Conservation (phyloP, 2,329 filamentous ascomycete genomes). For the Verticillium klebahnii region DNA sequence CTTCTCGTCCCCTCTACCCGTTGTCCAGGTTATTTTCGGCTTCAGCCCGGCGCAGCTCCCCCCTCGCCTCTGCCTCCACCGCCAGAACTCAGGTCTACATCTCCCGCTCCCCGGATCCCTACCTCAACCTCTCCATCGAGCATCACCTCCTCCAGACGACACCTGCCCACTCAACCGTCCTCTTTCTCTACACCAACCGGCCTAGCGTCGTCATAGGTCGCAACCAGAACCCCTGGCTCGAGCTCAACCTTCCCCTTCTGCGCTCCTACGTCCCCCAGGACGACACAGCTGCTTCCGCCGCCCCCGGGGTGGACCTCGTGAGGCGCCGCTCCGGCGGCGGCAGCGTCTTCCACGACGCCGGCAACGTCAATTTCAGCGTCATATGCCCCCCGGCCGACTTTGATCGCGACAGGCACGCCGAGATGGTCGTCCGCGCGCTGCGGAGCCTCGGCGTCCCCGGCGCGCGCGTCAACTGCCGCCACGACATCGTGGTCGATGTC, state of each 20-base stretch:
- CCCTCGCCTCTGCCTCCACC: slow-evolving; percentile 29
- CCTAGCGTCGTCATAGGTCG: slow-evolving; percentile 88
- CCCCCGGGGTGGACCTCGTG: slow-evolving; percentile 52
- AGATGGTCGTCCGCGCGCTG: slow-evolving; percentile 89
- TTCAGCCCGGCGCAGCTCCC: slow-evolving; percentile 1
- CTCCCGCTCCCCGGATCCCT: slow-evolving; percentile 68
- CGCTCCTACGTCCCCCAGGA: slow-evolving; percentile 1
- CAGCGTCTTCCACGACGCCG: slow-evolving; percentile 87
- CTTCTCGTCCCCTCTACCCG: background rate
- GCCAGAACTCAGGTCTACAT: slow-evolving; percentile 63
- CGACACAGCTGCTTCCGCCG: slow-evolving; percentile 8
- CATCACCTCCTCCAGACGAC: slow-evolving; percentile 79
- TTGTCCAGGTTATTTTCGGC: background rate
- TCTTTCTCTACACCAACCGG: slow-evolving; percentile 84
- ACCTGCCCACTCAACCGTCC: slow-evolving; percentile 65
- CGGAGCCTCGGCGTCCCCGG: slow-evolving; percentile 50
- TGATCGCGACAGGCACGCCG: slow-evolving; percentile 79
- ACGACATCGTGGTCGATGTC: slow-evolving; percentile 80
- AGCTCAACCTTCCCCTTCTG: slow-evolving; percentile 70
- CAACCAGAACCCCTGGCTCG: slow-evolving; percentile 97
- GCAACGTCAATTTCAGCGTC: slow-evolving; percentile 93
- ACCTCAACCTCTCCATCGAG: slow-evolving; percentile 89
- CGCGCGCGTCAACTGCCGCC: slow-evolving; percentile 77
- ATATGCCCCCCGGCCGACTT: slow-evolving; percentile 75
- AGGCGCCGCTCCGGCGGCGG: slow-evolving; percentile 85